Evolutionary conservation across 257 asterid genomes (phyloP), one percentile per base, ranked within the genome.

Genomic region (Ehretia macrophylla): DNA sequence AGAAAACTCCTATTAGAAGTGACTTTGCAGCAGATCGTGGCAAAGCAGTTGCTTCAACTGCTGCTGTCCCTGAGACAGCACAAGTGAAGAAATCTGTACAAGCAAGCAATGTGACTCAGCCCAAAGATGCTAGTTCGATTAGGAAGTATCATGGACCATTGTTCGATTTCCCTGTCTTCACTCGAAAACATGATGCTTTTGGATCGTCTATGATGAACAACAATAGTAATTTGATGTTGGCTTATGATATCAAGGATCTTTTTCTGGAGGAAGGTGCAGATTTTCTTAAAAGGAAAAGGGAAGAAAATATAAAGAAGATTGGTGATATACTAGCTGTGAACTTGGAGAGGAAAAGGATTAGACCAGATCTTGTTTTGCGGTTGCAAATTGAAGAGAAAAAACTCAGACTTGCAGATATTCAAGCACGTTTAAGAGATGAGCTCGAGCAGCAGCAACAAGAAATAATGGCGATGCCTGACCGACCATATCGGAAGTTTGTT

Each of bases 381-480:
- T 81, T 93, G 64, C 99, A 93, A 76, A 89, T 93, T 52, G 99
- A 93, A 82, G 87, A 87, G 18, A 93, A 85, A 73, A 93, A 93
- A 62, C 97, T 93, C 54, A 92, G 81, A 77, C 84, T 93, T 58
- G 95, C 88, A 27, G 99, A 87, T 80, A 69, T 75, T 69, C 99
- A 93, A 82, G 87, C 96, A 58, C 90, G 96, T 20, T 57, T 93
- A 71, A 83, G 97, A 75, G 90, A 82, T 66, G 96, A 93, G 81
- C 87, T 93, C 65, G 97, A 93, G 73, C 95, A 81, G 64, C 96
- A 93, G 55, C 99, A 93, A 60, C 81, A 78, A 68, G 99, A 93
- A 73, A 93, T 93, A 59, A 85, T 93, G 99, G 83, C 95, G 22
- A 93, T 93, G 99, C 99, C 99, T 56, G 99, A 93, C 71, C 80